Percentiles rank a stretch among this genome's conserved stretches.
Evolutionary conservation across 2,329 filamentous ascomycete genomes (phyloP).

Genomic region (Amauroascus verrucosus): DNA sequence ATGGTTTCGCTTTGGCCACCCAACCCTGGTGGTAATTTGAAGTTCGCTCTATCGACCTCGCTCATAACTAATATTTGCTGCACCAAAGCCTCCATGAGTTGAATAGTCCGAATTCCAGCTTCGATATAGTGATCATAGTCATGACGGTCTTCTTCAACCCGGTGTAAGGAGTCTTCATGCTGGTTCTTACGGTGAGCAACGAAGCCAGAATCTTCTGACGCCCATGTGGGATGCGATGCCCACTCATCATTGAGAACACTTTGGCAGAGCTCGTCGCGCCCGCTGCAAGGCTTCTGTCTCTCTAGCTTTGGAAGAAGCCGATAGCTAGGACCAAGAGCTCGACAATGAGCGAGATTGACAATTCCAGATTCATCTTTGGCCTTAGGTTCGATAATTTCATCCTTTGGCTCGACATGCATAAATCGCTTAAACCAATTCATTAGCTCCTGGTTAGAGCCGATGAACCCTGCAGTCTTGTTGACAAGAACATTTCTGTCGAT

Average conservation of each 20-base stretch:
- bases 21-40: conserved; percentile 70
- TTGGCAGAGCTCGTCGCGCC: conserved; percentile 87
- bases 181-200: conserved; percentile 95
- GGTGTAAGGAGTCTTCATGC: conserved; percentile 85
- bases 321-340: conserved; percentile 92
- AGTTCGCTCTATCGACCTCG: conserved; percentile 59
- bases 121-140: conserved; percentile 99
- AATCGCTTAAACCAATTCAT: conserved; percentile 80
- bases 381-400: conserved; percentile 68
- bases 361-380: conserved; percentile 62
- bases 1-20: conserved; percentile 93
- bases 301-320: conserved; percentile 83
- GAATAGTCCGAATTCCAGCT: conserved; percentile 85
- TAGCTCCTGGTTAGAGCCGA: conserved; percentile 80
- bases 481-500: conserved; percentile 77
- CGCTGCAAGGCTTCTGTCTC: conserved; percentile 81
- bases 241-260: conserved; percentile 93
- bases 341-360: conserved; percentile 90
- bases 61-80: conserved; percentile 78
- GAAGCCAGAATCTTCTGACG: conserved; percentile 93
- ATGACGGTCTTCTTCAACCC: conserved; percentile 95
- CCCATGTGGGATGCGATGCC: conserved; percentile 98
- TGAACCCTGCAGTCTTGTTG: conserved; percentile 72
- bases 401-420: conserved; percentile 60
- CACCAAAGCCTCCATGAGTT: conserved; percentile 86